phyloP scores from a whole-genome alignment of 2,329 filamentous ascomycete species.

The Ophiosphaerella korrae region DNA sequence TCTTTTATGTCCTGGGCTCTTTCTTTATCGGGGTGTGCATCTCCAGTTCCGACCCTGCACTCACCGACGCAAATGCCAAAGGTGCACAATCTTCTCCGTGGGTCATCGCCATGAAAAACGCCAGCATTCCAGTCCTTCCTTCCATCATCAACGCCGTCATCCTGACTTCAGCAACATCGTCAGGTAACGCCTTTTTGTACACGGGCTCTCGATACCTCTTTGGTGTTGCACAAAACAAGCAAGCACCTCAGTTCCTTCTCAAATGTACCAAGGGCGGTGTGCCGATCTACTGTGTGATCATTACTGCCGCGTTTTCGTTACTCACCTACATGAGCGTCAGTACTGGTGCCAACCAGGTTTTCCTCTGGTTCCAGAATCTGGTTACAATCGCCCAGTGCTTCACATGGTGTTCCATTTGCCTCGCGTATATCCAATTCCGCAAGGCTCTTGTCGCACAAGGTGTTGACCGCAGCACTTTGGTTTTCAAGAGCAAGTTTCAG shows the following conservation, averaged over 20 bases:
- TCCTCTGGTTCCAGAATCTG: conserved; percentile 74
- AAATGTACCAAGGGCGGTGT: conserved; percentile 54
- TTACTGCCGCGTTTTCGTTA: conserved; percentile 49
- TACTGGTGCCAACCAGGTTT: conserved; percentile 55
- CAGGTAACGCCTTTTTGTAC: conserved; percentile 69
- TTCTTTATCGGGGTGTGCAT: conserved; percentile 66
- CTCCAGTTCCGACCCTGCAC: conserved; percentile 57
- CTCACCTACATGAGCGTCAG: conserved; percentile 58
- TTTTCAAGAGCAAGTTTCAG: conserved; percentile 55
- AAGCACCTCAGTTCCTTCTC: conserved; percentile 59
- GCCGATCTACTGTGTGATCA: conserved; percentile 46
- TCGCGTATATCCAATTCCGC: conserved; percentile 65
- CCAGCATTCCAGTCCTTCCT: conserved; percentile 69
- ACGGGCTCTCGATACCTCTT: conserved; percentile 60
- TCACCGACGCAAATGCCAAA: conserved; percentile 52
- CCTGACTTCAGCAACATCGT: conserved; percentile 72
- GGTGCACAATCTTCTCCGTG: conserved; percentile 46
- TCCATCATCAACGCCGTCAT: conserved; percentile 79
- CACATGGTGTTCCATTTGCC: conserved; percentile 60
- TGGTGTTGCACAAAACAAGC: conserved; percentile 55
- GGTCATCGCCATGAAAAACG: conserved; percentile 71
- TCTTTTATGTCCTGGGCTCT: conserved; percentile 60
- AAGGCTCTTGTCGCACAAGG: conserved; percentile 53
- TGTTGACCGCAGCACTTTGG: conserved; percentile 59
- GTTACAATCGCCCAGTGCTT: conserved; percentile 63